Percentiles rank a stretch among this genome's conserved stretches.
phyloP scores from a whole-genome alignment of 176 grass and related monocot species.

The Phoenix roebelenii region DNA sequence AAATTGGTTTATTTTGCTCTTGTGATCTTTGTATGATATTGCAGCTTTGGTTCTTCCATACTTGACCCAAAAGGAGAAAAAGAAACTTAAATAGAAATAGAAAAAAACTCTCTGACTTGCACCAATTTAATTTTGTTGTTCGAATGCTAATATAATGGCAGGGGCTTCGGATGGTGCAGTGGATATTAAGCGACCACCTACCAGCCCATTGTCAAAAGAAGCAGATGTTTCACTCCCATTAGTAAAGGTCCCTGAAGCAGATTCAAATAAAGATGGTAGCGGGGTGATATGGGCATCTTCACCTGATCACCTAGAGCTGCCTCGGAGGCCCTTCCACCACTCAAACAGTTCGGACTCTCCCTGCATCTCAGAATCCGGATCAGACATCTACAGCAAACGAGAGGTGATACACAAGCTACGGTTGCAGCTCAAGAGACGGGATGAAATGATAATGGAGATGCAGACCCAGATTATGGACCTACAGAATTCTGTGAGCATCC shows the following conservation, averaged over 20 bases:
- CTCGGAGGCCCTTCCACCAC: constrained; percentile 27
- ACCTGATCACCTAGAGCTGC: constrained; percentile 30
- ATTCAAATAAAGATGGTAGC: constrained; percentile 24
- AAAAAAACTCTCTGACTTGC: no score
- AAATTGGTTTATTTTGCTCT: no score
- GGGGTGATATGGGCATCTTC: constrained; percentile 36
- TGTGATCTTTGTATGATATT: no score
- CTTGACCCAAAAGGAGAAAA: no score
- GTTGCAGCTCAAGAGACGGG: constrained; percentile 40
- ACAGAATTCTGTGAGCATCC: constrained; percentile 32
- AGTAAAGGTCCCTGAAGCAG: constrained; percentile 11
- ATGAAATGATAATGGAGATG: constrained; percentile 55
- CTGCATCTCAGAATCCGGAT: constrained; percentile 39
- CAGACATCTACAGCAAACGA: constrained; percentile 41
- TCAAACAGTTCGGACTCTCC: constrained; percentile 40
- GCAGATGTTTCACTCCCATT: constrained; percentile 30
- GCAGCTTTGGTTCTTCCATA: no score
- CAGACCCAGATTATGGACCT: constrained; percentile 36
- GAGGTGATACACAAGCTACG: constrained; percentile 47
- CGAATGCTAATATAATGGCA: no score
- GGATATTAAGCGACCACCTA: constrained; percentile 13
- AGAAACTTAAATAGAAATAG: no score
- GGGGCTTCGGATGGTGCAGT: background rate
- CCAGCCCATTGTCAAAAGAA: constrained; percentile 11
- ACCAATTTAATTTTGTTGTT: no score